A percentile compares a stretch with the other conserved stretches of the same genome.
These are phyloP conservation scores for Lumnitzera racemosa DNA, from an alignment of 345 rosid genomes.

Conservation along the genomic window DNA sequence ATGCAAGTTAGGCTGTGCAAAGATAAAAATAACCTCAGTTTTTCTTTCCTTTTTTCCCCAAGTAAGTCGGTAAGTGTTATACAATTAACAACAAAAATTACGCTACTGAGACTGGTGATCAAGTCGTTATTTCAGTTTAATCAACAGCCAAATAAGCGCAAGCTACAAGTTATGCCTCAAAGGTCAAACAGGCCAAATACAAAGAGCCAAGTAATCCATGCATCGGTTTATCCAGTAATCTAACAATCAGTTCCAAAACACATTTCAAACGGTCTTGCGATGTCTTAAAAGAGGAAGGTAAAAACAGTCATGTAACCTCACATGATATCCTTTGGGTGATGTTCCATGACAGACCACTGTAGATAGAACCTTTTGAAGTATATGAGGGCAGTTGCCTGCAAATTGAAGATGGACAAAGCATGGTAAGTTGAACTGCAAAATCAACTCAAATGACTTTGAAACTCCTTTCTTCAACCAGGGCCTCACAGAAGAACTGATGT, in stretches of 20 bases:
- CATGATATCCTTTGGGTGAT: slow-evolving; percentile 93
- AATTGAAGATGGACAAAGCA: neutral
- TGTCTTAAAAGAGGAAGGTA: neutral
- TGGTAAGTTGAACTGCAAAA: neutral
- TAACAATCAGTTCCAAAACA: too few relatives aligned
- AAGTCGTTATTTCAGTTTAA: too few relatives aligned
- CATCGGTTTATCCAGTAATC: too few relatives aligned
- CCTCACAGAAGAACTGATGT: neutral
- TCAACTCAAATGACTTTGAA: neutral
- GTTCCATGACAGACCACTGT: slow-evolving; percentile 99
- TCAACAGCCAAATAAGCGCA: too few relatives aligned
- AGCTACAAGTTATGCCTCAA: too few relatives aligned
- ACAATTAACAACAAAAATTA: too few relatives aligned
- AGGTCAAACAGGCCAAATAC: too few relatives aligned
- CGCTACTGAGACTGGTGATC: too few relatives aligned
- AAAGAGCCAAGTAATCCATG: too few relatives aligned
- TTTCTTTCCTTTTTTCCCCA: too few relatives aligned
- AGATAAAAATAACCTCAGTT: neutral
- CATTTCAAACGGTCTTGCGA: too few relatives aligned
- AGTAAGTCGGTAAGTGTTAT: too few relatives aligned
- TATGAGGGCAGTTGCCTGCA: slow-evolving; percentile 89
- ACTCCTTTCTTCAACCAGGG: neutral
- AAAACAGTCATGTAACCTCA: slow-evolving; percentile 25
- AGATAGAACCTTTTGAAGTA: slow-evolving; percentile 96
- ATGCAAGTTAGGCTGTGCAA: slow-evolving; percentile 86